Evolutionary conservation across 2,329 filamentous ascomycete species (phyloP), one percentile per base, ranked within the genome.

Genomic region (Colletotrichum zoysiae): DNA sequence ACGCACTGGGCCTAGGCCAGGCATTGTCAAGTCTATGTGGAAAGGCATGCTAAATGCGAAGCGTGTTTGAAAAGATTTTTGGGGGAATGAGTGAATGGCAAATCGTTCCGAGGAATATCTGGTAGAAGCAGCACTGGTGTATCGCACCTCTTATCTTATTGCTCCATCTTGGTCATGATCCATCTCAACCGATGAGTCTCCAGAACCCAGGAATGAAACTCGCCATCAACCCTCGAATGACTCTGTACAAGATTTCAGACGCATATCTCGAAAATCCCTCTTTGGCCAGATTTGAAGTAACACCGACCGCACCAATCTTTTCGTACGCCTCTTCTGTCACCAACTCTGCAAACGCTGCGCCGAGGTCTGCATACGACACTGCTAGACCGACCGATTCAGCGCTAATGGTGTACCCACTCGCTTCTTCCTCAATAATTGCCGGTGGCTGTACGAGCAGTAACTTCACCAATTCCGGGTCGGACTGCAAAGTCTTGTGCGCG

Each of bases 401-500:
- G 40, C 59, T 51, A 16, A 72, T 70, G 1, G 23, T 26, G 11
- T 72, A 48, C 20, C 70, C 70, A 11, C 66, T 72, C 14, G 42
- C 59, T 2, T 70, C 70, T 18, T 70, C 70, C 6, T 72, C 70
- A 1, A 72, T 58, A 5, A 70, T 64, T 11, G 65, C 65, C 5
- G 65, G 65, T 5, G 70, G 70, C 50, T 72, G 70, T 26, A 72
- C 60, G 16, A 72, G 48, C 20, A 56, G 9, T 33, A 72, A 38
- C 2, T 44, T 20, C 33, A 72, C 3, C 18, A 59, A 14, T 3
- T 57, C 59, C 26, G 67, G 59, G 1, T 33, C 53, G 11, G 35
- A 46, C 11, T 72, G 30, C n/a, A 72, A 50, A 11, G 48, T 38
- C 23, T 20, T 26, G 7, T 72, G 70, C 23, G 70, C 70, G 14